Evolutionary conservation across 208 protist species (phyloP), one percentile per base, ranked within the genome.

Genomic region (Leishmania arabica): DNA sequence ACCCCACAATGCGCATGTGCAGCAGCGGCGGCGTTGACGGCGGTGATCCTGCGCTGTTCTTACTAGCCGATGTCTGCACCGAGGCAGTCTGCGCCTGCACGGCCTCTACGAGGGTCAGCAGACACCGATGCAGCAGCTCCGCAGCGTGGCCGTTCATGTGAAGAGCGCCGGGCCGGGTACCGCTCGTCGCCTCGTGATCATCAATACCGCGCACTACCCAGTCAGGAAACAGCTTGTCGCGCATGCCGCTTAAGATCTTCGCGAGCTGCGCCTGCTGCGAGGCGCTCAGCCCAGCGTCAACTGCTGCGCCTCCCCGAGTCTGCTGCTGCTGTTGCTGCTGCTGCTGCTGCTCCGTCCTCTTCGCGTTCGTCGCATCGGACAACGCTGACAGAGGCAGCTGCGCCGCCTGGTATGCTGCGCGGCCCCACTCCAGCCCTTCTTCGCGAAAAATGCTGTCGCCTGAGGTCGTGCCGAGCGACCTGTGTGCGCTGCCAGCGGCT

Each of bases 131-230:
- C 60, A 86, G 66, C 65, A 86, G 65, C 68, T 79, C 73, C 17
- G 34, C 82, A 11, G 73, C 78, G 66, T 86, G 82, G 31, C 82
- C 78, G 53, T 79, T 82, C 62, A 85, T 31, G 27, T 17, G 37
- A 54, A 27, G 45, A 47, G 21, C 24, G 37, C n/a, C 40, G 1
- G 1, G 54, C 24, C 40, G 31, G 24, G 60, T 27, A 6, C 3
- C 21, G 11, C 31, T 49, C 1, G 45, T 27, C 0, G 31, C 13
- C 0, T 42, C 54, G 19, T 19, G n/a, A 53, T 40, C 34, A 45
- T 5, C 45, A n/a, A 6, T 51, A 17, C 42, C 34, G 19, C 42
- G 2, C 27, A 15, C 9, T 31, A 21, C 69, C 75, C 54, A 70
- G 8, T 53, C 54, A 0, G 72, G 64, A 70, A 82, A 82, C 11